Percentiles rank a stretch among this genome's conserved stretches.
Evolutionary conservation across 495 filamentous ascomycete species (phyloP).

Genomic region (Aspergillus saccharolyticus): DNA sequence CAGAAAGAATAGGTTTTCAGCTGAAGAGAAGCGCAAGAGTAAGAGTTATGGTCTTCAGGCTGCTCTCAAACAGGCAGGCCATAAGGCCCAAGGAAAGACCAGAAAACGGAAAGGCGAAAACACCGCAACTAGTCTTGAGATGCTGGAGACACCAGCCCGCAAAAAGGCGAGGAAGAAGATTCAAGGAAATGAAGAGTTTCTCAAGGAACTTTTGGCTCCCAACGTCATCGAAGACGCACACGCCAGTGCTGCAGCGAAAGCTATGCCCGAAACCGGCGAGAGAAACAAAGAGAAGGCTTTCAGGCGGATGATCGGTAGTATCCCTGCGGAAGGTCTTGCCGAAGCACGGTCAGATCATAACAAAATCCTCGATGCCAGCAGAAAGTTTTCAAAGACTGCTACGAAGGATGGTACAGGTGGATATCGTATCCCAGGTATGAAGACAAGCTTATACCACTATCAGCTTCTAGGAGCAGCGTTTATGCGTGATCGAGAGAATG

Average conservation of each 20-base stretch:
- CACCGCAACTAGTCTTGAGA: not conserved
- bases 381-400: constrained; percentile 32
- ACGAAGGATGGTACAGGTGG: constrained; percentile 33
- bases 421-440: constrained; percentile 47
- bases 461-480: constrained; percentile 53
- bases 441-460: constrained; percentile 42
- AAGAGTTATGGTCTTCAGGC: constrained; percentile 15
- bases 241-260: constrained; percentile 7
- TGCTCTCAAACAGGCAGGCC: not conserved
- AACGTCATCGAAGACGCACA: constrained; percentile 20
- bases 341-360: constrained; percentile 15
- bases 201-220: constrained; percentile 4
- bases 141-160: not conserved
- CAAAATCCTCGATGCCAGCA: constrained; percentile 27
- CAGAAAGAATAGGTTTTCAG: constrained; percentile 11
- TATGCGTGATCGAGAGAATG: constrained; percentile 54
- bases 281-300: constrained; percentile 20
- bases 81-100: not conserved
- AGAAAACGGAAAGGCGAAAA: not conserved
- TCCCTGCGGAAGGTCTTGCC: constrained; percentile 13
- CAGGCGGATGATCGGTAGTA: constrained; percentile 17
- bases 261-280: constrained; percentile 6
- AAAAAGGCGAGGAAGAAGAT: constrained; percentile 7
- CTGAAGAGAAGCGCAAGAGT: constrained; percentile 12
- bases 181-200: not conserved